Conservation (phyloP, 352 stramenopile genomes). For the Phytopythium litorale region DNA sequence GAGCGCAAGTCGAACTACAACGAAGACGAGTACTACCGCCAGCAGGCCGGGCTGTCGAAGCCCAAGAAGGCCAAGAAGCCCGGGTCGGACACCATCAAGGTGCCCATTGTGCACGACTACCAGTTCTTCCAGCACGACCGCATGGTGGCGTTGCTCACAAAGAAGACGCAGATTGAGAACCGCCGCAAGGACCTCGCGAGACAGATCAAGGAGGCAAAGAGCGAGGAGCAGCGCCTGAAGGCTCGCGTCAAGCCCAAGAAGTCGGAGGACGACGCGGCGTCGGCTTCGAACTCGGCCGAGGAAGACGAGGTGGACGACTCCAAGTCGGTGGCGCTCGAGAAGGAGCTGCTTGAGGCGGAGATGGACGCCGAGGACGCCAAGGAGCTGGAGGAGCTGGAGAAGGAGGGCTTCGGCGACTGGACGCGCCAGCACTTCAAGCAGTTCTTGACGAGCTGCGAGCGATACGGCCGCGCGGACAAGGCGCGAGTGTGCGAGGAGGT, state of each 20-base stretch:
- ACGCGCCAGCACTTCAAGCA: slow-evolving; percentile 86
- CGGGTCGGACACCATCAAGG: slow-evolving; percentile 84
- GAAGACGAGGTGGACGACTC: slow-evolving; percentile 49
- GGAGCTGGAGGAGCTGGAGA: slow-evolving; percentile 71
- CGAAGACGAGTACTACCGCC: slow-evolving; percentile 96
- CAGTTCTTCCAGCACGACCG: slow-evolving; percentile 93
- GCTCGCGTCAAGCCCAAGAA: slow-evolving; percentile 63
- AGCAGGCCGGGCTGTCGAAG: slow-evolving; percentile 78
- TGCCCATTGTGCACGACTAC: slow-evolving; percentile 92
- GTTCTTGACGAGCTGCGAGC: slow-evolving; percentile 91
- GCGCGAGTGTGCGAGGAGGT: slow-evolving; percentile 90
- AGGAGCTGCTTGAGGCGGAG: slow-evolving; percentile 74
- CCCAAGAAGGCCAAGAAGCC: slow-evolving; percentile 87
- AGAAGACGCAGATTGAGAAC: slow-evolving; percentile 89
- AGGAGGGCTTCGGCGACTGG: slow-evolving; percentile 96
- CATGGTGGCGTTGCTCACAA: slow-evolving; percentile 83
- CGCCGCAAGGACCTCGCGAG: slow-evolving; percentile 80
- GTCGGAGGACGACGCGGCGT: slow-evolving; percentile 29
- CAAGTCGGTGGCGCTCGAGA: slow-evolving; percentile 65
- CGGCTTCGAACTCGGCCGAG: slow-evolving; percentile 59
- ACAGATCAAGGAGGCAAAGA: slow-evolving; percentile 81
- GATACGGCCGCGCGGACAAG: slow-evolving; percentile 92
- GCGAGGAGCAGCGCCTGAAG: slow-evolving; percentile 76
- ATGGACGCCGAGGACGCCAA: slow-evolving; percentile 64
- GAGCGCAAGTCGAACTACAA: slow-evolving; percentile 94